Evolutionary conservation across 345 rosid species (phyloP).

Genomic region (Viola odorata): DNA sequence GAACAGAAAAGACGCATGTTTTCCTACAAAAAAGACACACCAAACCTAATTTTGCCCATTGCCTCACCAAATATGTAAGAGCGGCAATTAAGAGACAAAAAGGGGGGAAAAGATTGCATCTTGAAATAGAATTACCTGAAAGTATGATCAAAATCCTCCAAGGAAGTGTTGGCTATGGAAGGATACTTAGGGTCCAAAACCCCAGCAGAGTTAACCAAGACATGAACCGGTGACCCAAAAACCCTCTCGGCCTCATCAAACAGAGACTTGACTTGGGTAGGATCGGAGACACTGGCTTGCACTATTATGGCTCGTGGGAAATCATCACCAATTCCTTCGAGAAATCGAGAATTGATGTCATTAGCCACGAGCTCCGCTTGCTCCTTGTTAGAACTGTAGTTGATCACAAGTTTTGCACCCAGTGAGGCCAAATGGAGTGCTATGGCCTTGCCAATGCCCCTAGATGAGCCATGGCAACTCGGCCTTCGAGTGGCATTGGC

Average conservation of each 20-base stretch:
- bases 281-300: slow-evolving; percentile 27
- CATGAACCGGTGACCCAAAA: slow-evolving; percentile 27
- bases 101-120: not conserved
- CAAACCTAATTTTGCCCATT: too few relatives aligned
- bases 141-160: slow-evolving; percentile 33
- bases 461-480: slow-evolving; percentile 39
- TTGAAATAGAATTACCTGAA: slow-evolving; percentile 16
- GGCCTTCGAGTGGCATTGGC: slow-evolving; percentile 18
- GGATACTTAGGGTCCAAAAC: slow-evolving; percentile 25
- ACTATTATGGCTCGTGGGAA: slow-evolving; percentile 21
- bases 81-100: too few relatives aligned
- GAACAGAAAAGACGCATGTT: too few relatives aligned
- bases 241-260: slow-evolving; percentile 32
- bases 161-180: slow-evolving; percentile 25
- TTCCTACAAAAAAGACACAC: too few relatives aligned
- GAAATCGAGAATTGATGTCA: slow-evolving; percentile 19
- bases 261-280: slow-evolving; percentile 30
- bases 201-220: slow-evolving; percentile 39
- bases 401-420: slow-evolving; percentile 31
- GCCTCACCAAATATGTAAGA: too few relatives aligned
- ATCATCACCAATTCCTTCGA: not conserved
- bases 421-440: slow-evolving; percentile 34
- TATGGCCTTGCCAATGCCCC: slow-evolving; percentile 32
- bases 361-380: slow-evolving; percentile 21
- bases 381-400: slow-evolving; percentile 25